A percentile compares a stretch with the other conserved stretches of the same genome.
Evolutionary conservation across 345 rosid genomes (phyloP).

Genomic region (Erysimum cheiranthoides): DNA sequence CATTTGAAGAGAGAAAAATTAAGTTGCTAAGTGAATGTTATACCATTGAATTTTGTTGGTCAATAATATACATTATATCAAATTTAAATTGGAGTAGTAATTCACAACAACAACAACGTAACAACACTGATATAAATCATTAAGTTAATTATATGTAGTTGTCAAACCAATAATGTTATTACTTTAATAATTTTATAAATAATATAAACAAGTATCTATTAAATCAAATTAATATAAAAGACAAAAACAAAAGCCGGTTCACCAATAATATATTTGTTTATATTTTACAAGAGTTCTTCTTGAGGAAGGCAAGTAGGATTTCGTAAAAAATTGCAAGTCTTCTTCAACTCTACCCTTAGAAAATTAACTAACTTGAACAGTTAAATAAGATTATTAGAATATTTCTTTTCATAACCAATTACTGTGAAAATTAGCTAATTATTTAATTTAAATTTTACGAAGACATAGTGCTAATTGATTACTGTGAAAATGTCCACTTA

Average conservation of each 20-base stretch:
- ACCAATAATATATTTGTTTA: conserved; percentile 1
- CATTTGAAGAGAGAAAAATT: neutral
- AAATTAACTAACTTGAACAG: conserved; percentile 23
- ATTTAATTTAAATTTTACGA: neutral
- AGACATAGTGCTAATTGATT: neutral
- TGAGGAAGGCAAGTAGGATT: conserved; percentile 41
- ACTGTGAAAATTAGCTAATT: neutral
- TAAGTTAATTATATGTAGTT: neutral
- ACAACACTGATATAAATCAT: neutral
- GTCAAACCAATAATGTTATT: conserved; percentile 12
- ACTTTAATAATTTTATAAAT: neutral
- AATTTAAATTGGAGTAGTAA: neutral
- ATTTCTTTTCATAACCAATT: conserved; percentile 30
- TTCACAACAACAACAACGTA: neutral
- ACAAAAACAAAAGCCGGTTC: conserved; percentile 10
- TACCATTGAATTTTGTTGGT: neutral
- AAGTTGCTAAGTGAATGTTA: neutral
- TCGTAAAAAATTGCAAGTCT: conserved; percentile 33
- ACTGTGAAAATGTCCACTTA: conserved; percentile 23
- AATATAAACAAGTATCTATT: neutral
- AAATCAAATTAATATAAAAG: neutral
- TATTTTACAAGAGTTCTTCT: conserved; percentile 37
- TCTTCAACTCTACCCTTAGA: conserved; percentile 16
- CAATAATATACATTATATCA: neutral
- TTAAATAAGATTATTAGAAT: conserved; percentile 29